Conservation (phyloP, 495 filamentous ascomycete species). For the Cryomyces minteri region DNA sequence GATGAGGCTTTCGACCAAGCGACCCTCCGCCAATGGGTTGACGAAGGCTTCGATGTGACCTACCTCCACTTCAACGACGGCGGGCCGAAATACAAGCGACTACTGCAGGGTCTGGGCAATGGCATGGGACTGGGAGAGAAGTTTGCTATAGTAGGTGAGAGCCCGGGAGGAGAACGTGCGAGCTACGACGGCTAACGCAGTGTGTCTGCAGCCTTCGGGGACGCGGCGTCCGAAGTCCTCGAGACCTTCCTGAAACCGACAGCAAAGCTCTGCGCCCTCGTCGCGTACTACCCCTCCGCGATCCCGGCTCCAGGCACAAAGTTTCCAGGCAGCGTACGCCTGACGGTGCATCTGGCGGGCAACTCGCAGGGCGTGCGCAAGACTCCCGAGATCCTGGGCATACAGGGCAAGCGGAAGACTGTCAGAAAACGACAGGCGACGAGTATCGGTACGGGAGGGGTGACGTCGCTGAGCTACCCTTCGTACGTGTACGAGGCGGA, state of each 20-base stretch:
- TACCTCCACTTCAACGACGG: conserved; percentile 38
- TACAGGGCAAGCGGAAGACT: conserved; percentile 39
- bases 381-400: conserved; percentile 35
- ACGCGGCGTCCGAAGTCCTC: conserved; percentile 20
- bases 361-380: conserved; percentile 14
- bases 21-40: conserved; percentile 37
- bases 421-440: conserved; percentile 29
- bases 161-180: neutral
- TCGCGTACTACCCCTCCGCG: conserved; percentile 19
- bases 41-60: conserved; percentile 46
- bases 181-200: neutral
- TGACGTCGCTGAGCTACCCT: conserved; percentile 21
- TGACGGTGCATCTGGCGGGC: conserved; percentile 27
- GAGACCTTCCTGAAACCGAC: conserved; percentile 16
- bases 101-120: conserved; percentile 22
- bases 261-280: conserved; percentile 27
- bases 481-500: conserved; percentile 7
- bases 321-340: conserved; percentile 22
- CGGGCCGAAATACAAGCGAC: conserved; percentile 32
- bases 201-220: conserved; percentile 16
- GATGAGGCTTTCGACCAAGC: conserved; percentile 38
- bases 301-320: conserved; percentile 8
- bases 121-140: conserved; percentile 17
- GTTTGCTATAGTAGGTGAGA: conserved; percentile 22
- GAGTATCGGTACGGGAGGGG: conserved; percentile 33